Evolutionary conservation across 192 early-diverging fungal species (phyloP).

Genomic region (Haplosporangium gracile): DNA sequence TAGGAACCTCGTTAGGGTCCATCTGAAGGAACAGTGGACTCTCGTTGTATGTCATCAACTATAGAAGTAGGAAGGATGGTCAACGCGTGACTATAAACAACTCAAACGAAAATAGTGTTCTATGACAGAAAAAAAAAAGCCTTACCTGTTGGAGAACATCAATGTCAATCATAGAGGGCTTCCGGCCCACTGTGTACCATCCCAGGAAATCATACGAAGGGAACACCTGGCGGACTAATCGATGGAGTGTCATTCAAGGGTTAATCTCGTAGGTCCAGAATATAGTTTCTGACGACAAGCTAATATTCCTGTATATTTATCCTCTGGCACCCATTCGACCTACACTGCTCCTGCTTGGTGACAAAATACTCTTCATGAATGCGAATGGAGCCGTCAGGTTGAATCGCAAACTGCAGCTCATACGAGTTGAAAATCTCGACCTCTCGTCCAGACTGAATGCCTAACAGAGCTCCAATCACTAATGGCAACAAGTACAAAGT

Average conservation of each 20-base stretch:
- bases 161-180: constrained; percentile 73
- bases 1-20: constrained; percentile 64
- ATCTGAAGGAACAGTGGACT: constrained; percentile 82
- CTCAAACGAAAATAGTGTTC: too few species aligned
- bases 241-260: not conserved
- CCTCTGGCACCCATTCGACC: not conserved
- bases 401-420: constrained; percentile 69
- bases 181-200: constrained; percentile 83
- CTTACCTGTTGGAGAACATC: constrained; percentile 82
- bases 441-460: constrained; percentile 80
- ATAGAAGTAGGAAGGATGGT: not conserved
- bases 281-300: not conserved
- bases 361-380: constrained; percentile 76
- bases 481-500: not conserved
- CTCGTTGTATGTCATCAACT: constrained; percentile 84
- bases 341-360: constrained; percentile 86
- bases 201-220: constrained; percentile 86
- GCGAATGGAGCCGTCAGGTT: constrained; percentile 57
- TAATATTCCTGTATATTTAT: not conserved
- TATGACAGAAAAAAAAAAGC: not conserved
- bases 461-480: constrained; percentile 85
- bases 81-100: not conserved
- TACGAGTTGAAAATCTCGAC: constrained; percentile 91
- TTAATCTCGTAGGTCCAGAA: not conserved
- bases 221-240: constrained; percentile 84